These are phyloP conservation scores for Plasmodium vivax DNA, from an alignment of 169 alveolate species.

Conservation along the genomic window DNA sequence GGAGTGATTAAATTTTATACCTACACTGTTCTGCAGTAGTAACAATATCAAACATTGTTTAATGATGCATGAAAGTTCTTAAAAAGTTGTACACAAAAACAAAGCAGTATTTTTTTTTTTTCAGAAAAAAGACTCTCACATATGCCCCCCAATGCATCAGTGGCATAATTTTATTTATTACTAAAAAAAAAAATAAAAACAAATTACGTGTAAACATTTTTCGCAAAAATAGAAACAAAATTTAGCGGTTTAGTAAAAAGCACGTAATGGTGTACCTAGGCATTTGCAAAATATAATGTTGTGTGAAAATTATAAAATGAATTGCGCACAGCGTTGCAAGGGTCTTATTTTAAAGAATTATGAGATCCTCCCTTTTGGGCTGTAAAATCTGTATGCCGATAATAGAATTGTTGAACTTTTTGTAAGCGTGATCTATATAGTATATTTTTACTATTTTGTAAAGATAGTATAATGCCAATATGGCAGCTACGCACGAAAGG, in stretches of 20 bases:
- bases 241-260: too few species aligned
- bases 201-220: background rate
- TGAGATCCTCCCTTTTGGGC: background rate
- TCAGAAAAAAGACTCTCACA: background rate
- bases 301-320: background rate
- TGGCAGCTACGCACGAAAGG: background rate
- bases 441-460: background rate
- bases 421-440: background rate
- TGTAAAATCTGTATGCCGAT: background rate
- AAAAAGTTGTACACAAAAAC: background rate
- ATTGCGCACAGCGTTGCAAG: background rate
- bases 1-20: background rate
- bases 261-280: too few species aligned
- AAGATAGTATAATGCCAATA: background rate
- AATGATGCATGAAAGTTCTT: background rate
- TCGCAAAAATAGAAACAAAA: background rate
- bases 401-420: background rate
- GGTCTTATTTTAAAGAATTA: background rate
- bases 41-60: background rate
- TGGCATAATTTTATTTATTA: background rate
- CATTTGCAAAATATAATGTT: background rate
- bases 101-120: background rate
- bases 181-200: background rate
- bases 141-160: background rate
- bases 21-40: background rate